Evolutionary conservation across 345 rosid genomes (phyloP).

Genomic region (Psidium guajava): DNA sequence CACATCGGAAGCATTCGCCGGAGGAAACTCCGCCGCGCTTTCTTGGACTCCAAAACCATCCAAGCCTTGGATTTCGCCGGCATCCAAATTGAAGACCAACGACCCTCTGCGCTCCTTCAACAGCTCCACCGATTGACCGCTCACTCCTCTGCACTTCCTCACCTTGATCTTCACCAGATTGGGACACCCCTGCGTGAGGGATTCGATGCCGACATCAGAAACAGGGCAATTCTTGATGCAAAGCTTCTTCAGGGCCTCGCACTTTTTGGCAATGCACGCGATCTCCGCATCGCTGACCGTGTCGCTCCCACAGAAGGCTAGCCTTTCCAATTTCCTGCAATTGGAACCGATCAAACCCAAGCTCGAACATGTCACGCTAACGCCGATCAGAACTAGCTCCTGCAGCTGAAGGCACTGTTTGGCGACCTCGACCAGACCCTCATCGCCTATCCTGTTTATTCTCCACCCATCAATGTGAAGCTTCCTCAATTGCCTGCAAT

Average conservation of each 20-base stretch:
- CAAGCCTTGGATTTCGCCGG: conserved; percentile 20
- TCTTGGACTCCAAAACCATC: conserved; percentile 34
- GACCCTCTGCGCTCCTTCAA: conserved; percentile 38
- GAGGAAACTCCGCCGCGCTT: conserved; percentile 21
- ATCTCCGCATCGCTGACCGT: conserved; percentile 62
- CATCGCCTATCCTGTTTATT: conserved; percentile 73
- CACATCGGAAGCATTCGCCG: conserved; percentile 7
- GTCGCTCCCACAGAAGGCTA: conserved; percentile 71
- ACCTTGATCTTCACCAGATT: conserved; percentile 71
- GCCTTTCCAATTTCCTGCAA: conserved; percentile 54
- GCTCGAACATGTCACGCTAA: conserved; percentile 51
- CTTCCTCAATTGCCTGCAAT: conserved; percentile 61
- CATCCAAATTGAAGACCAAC: conserved; percentile 54
- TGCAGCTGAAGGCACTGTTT: conserved; percentile 51
- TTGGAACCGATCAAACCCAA: conserved; percentile 36
- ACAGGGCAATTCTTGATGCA: conserved; percentile 74
- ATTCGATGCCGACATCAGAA: conserved; percentile 54
- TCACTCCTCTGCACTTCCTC: conserved; percentile 67
- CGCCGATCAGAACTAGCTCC: conserved; percentile 78
- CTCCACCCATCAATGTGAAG: conserved; percentile 91
- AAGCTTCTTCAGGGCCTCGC: conserved; percentile 55
- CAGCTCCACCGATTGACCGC: conserved; percentile 42
- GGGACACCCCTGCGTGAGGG: conserved; percentile 71
- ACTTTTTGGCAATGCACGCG: conserved; percentile 58
- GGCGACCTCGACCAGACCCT: conserved; percentile 66